Base-by-base conservation (phyloP, 2,329 filamentous ascomycete genomes). In the Fusarium ambrosium region DNA sequence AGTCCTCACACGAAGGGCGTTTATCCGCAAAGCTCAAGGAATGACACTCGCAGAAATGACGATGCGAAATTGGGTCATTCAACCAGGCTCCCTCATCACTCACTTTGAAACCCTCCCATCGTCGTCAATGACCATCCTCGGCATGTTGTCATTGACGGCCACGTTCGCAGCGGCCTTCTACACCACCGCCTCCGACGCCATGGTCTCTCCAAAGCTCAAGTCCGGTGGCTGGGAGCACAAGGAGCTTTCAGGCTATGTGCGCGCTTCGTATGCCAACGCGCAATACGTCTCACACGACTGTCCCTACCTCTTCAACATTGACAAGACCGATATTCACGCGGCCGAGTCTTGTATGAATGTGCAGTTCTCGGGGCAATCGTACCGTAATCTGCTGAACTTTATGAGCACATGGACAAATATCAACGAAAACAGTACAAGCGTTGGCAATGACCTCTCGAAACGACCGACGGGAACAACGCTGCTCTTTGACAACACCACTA, bases 21-120 rank as follows among this genome's bases (percentile, higher is more conserved):
- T 94, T 65, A 87, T 88, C 27, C 88, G 87, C 64, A 85, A 87
- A 10, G 88, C 90, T 0, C 84, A 85, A 4, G 94, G 94, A 3
- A 88, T 95, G 68, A 94, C 91, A 0, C 87, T 96, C 18, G 92
- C 94, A 0, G 93, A 96, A 78, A 90, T 95, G 85, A 92, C 89
- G 18, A 95, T 96, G 92, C 88, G 93, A 2, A 76, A 78, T 51
- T 96, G 93, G 94, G 88, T 92, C 22, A 89, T 92, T 56, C 90
- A 93, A 81, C 93, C 93, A 0, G 94, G 94, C 0, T 92, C 90
- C 0, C 85, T 96, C 72, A 85, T 96, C 22, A 93, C 92, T 0
- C 91, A 94, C 75, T 92, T 87, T 81, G 87, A 92, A 71, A 89
- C 89, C 5, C 84, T 95, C 1, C 87, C 88, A 6, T 92, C 92